phyloP scores from a whole-genome alignment of 495 filamentous ascomycete species.

The Apiosordaria backusii region DNA sequence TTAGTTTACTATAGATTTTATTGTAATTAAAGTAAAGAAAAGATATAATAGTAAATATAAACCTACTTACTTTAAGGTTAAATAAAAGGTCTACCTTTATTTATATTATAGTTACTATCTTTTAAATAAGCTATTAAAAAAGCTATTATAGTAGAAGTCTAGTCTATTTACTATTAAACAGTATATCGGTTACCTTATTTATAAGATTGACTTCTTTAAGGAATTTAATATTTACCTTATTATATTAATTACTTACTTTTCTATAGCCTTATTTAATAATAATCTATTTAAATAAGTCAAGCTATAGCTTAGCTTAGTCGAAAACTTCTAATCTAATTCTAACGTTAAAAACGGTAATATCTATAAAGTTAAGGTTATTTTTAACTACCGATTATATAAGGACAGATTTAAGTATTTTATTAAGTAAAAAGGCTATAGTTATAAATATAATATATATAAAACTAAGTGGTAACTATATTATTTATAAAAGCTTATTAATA shows the following conservation, averaged over 20 bases:
- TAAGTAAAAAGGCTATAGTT: not conserved
- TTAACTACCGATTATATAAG: not conserved
- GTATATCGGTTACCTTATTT: too few relatives aligned
- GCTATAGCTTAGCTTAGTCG: too few relatives aligned
- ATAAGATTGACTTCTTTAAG: too few relatives aligned
- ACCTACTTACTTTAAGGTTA: not conserved
- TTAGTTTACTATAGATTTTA: constrained; percentile 3
- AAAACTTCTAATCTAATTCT: not conserved
- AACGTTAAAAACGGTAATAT: not conserved
- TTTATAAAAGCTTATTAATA: too few relatives aligned
- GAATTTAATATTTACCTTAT: too few relatives aligned
- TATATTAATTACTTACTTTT: too few relatives aligned
- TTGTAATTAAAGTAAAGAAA: constrained; percentile 3
- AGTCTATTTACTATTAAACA: too few relatives aligned
- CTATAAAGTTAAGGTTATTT: not conserved
- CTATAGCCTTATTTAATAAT: too few relatives aligned
- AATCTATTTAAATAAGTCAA: too few relatives aligned
- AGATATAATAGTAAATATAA: not conserved
- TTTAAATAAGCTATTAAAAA: too few relatives aligned
- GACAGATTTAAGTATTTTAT: not conserved
- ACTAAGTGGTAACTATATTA: not conserved
- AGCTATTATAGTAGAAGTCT: too few relatives aligned
- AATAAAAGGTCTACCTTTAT: not conserved
- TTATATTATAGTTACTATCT: too few relatives aligned
- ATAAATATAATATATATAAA: not conserved